phyloP scores from a whole-genome alignment of 768 basidiomycete genomes.

The Dictyophora rubrovolvata region DNA sequence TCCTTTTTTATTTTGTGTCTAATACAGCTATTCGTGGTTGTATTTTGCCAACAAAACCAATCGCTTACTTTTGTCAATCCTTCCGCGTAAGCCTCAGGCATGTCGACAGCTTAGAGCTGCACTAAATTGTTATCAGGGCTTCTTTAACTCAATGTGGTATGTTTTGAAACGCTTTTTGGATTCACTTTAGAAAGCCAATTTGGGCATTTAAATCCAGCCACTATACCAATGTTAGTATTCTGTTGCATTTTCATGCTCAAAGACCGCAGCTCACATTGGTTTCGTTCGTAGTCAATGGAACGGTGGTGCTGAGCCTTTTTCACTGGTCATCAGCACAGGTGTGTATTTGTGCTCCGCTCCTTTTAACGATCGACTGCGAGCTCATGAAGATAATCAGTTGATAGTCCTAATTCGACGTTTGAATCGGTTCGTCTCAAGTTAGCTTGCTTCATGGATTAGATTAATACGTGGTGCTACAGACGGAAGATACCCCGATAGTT shows the following conservation, averaged over 20 bases:
- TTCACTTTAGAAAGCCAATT: not conserved
- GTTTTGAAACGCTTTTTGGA: not conserved
- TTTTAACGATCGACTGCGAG: not conserved
- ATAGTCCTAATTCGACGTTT: not conserved
- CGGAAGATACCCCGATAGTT: not conserved
- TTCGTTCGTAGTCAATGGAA: not conserved
- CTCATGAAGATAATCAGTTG: not conserved
- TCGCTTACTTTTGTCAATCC: not conserved
- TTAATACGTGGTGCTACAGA: not conserved
- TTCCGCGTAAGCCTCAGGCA: not conserved
- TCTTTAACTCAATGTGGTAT: not conserved
- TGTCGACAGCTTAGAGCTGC: not conserved
- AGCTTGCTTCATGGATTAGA: not conserved
- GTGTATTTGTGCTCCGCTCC: not conserved
- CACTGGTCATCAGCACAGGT: not conserved
- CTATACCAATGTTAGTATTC: not conserved
- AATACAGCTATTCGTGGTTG: not conserved
- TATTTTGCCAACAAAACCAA: not conserved
- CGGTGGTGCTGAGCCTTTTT: not conserved
- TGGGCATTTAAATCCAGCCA: not conserved
- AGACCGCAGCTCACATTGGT: not conserved
- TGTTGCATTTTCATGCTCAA: not conserved
- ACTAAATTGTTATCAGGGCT: not conserved
- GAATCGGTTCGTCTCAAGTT: not conserved
- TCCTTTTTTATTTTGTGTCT: not conserved